Base-by-base conservation (phyloP, 208 protist genomes). In the Wallacemonas sp. region DNA sequence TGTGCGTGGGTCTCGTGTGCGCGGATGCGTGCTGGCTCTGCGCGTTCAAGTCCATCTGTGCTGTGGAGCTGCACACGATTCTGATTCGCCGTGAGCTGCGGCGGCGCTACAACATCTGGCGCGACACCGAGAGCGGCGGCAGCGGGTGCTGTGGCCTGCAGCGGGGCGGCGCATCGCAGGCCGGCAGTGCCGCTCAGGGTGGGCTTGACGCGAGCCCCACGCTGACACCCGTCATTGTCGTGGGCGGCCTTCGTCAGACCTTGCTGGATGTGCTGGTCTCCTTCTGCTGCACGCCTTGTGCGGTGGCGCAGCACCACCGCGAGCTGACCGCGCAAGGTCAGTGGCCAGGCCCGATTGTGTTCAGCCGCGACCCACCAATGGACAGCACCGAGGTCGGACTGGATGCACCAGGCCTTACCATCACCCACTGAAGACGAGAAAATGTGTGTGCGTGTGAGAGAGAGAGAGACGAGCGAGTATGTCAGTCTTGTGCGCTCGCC, bases 231-330 rank as follows among this genome's bases (percentile, higher is more conserved):
- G 31, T 41, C 16, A 42, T 59, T 59, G 52, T 59, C 10, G 52
- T 59, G 7, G 52, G 52, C 29, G 52, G 52, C 3, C 28, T 33
- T 25, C 26, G 52, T 25, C 52, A 59, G 52, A 0, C 62, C 22
- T 23, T 67, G 2, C 7, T 65, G 39, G 71, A 79, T 33, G 26
- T 70, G 3, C 39, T 73, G 0, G 55, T 67, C 12, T 42, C 57
- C 2, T 23, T 65, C 22, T 65, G 65, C 39, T 85, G 79, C 50
- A 52, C 50, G 31, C 41, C 57, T 3, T 85, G 74, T 48, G 65
- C 65, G 14, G 45, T 77, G 1, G 65, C 66, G 32, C 79, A 85
- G 72, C 74, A 85, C 33, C 71, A 81, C 55, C 74, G 79, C 3
- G 74, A 85, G 65, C 72, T 85, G 54, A 52, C 63, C 8, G 39